Evolutionary conservation across 345 rosid genomes (phyloP), one percentile per base, ranked within the genome.

Genomic region (Populus simonii): DNA sequence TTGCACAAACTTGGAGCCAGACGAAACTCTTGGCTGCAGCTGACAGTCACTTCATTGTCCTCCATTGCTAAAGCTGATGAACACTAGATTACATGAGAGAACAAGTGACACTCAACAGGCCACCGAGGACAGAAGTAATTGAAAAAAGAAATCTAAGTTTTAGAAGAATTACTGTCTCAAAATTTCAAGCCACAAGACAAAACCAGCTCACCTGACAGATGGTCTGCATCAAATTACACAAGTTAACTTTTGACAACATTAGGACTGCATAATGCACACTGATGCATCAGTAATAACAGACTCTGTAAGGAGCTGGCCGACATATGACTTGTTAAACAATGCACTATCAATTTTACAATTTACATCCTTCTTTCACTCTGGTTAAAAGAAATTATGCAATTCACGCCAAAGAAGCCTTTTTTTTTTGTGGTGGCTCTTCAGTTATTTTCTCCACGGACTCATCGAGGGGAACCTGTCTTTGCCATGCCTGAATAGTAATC

Each of bases 401-500:
- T 53, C 36, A 7, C 15, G 43, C 55, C 35, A 0, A 36, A 68
- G 31, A 53, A 55, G 74, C 55, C 31, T 43, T 57, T 72, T 23
- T 72, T 7, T 3, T 59, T 59, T 10, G 65, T 10, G 65, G 29
- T 1, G 16, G 2, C 16, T 72, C 75, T 72, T 79, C 74, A 84
- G 81, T 86, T 86, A 79, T 79, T 83, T 74, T 87, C 84, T 71
- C 91, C 87, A 47, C 86, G 92, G 53, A 91, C 75, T 88, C 84
- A 89, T 72, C 93, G 83, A 68, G 89, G 70, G 23, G 93, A 91
- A 29, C 90, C 88, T 43, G 94, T 78, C 81, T 80, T 91, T 29
- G 93, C 80, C 80, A 90, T 72, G 61, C 96, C 88, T 1, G 96
- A 86, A 78, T 88, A 87, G 80, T 89, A 90, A 85, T 90, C 97